These are phyloP conservation scores for Arctium minus DNA, from an alignment of 129 eudicot species.

Conservation along the genomic window DNA sequence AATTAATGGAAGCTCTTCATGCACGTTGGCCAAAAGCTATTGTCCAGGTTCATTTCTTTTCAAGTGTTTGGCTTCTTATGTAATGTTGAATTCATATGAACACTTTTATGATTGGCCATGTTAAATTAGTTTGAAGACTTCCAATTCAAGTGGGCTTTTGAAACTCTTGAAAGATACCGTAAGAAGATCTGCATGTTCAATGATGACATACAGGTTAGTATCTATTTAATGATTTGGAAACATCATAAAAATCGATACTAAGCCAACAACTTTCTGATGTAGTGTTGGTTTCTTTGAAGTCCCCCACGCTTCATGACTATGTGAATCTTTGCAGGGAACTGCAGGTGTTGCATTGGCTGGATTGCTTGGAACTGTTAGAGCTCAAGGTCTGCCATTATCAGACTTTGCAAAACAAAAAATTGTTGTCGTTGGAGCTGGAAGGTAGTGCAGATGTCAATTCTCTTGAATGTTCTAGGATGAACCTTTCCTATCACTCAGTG, in stretches of 20 bases:
- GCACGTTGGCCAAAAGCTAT: conserved; percentile 99
- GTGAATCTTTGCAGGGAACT: conserved; percentile 65
- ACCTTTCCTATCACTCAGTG: neutral
- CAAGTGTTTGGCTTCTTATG: neutral
- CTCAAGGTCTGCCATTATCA: conserved; percentile 84
- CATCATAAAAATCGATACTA: neutral
- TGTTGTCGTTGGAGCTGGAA: conserved; percentile 97
- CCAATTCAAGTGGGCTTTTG: conserved; percentile 98
- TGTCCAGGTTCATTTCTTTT: conserved; percentile 72
- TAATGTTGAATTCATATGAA: neutral
- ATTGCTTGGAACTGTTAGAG: conserved; percentile 91
- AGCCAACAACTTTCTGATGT: neutral
- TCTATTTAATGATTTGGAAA: neutral
- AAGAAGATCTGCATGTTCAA: conserved; percentile 92
- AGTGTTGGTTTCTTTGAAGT: neutral
- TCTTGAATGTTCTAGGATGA: neutral
- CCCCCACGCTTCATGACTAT: neutral
- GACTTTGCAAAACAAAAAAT: conserved; percentile 88
- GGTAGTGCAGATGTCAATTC: conserved; percentile 38
- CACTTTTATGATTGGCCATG: conserved; percentile 13
- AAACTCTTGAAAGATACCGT: conserved; percentile 85
- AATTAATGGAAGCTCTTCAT: conserved; percentile 96
- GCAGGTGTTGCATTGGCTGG: conserved; percentile 99
- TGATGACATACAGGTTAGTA: conserved; percentile 89
- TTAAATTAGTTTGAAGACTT: conserved; percentile 87